Percentiles rank a stretch among this genome's conserved stretches.
These are phyloP conservation scores for Pyracantha coccinea DNA, from an alignment of 331 rosid genomes.

Conservation along the genomic window DNA sequence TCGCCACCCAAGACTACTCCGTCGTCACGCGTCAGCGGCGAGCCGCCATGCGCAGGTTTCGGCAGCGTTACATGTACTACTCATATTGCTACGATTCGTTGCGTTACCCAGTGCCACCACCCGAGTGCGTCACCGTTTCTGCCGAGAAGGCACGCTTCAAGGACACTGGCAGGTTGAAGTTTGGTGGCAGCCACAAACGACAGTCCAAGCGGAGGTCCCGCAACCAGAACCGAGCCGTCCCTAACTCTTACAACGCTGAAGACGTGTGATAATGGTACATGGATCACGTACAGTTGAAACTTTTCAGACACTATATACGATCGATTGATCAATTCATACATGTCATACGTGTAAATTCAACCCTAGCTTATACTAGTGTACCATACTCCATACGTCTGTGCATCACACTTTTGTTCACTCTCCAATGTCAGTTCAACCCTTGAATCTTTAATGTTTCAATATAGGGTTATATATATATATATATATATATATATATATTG, in stretches of 20 bases:
- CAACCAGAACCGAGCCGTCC: neutral
- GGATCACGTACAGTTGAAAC: neutral
- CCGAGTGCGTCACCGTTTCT: constrained; percentile 53
- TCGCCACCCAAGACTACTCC: constrained; percentile 41
- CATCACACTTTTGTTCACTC: neutral
- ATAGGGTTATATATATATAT: no score
- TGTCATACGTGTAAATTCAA: neutral
- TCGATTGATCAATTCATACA: neutral
- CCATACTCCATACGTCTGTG: neutral
- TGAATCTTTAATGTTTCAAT: neutral
- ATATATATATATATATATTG: no score
- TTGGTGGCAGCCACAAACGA: constrained; percentile 72
- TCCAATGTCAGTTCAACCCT: neutral
- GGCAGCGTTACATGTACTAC: constrained; percentile 72
- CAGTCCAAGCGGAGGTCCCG: constrained; percentile 45
- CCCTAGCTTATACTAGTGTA: neutral
- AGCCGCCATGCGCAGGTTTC: constrained; percentile 56
- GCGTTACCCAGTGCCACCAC: constrained; percentile 49
- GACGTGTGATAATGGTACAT: neutral
- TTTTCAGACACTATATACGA: neutral
- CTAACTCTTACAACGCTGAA: neutral
- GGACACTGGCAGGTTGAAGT: constrained; percentile 66
- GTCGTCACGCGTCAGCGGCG: constrained; percentile 34
- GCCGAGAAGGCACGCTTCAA: constrained; percentile 51
- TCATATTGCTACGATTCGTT: constrained; percentile 73